Evolutionary conservation across 2,329 filamentous ascomycete genomes (phyloP).

Genomic region (Didymella arachidicola): DNA sequence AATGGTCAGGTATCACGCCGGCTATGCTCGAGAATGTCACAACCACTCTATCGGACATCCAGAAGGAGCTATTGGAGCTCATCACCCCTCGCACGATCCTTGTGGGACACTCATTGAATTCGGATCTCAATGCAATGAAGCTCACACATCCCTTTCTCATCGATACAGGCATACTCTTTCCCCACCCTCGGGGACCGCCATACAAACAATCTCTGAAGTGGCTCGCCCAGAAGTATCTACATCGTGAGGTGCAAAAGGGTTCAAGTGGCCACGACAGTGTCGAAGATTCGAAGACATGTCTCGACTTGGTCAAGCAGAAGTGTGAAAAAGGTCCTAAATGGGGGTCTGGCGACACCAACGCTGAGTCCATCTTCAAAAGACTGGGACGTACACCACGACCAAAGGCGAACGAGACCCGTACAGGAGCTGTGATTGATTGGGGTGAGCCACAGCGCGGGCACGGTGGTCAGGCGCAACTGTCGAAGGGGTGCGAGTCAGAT

Average conservation of each 20-base stretch:
- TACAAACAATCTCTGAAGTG: conserved; percentile 91
- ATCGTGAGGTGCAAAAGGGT: conserved; percentile 86
- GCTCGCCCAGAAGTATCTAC: conserved; percentile 84
- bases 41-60: conserved; percentile 83
- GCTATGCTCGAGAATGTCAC: conserved; percentile 83
- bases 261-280: conserved; percentile 84
- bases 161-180: conserved; percentile 89
- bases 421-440: conserved; percentile 85
- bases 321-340: conserved; percentile 90
- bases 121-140: conserved; percentile 82
- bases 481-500: conserved; percentile 65
- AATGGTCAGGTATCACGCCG: conserved; percentile 87
- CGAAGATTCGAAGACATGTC: conserved; percentile 88
- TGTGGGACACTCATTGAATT: conserved; percentile 81
- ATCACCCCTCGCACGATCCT: conserved; percentile 77
- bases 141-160: conserved; percentile 92
- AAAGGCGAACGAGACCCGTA: conserved; percentile 49
- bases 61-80: conserved; percentile 75
- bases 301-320: conserved; percentile 94
- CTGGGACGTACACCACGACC: conserved; percentile 65
- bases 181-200: conserved; percentile 87
- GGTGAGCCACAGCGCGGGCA: conserved; percentile 75
- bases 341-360: conserved; percentile 79
- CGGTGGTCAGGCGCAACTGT: conserved; percentile 63
- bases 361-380: conserved; percentile 89